A percentile compares a stretch with the other conserved stretches of the same genome.
Evolutionary conservation across 768 basidiomycete genomes (phyloP).

Genomic region (Lentinula lateritia): DNA sequence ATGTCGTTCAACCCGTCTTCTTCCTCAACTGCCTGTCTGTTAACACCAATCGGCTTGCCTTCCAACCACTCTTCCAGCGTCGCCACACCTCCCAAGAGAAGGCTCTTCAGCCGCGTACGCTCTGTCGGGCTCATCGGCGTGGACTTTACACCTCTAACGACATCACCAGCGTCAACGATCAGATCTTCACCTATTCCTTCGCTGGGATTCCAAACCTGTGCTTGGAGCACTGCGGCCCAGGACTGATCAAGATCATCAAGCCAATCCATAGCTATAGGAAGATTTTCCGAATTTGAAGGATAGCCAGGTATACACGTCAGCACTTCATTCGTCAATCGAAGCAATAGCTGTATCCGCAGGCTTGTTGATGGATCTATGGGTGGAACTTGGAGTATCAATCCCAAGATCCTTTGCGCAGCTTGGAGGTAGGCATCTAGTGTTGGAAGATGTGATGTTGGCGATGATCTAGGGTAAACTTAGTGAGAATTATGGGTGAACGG

Average conservation of each 20-base stretch:
- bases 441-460: constrained; percentile 45
- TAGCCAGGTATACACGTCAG: constrained; percentile 61
- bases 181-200: constrained; percentile 34
- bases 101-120: constrained; percentile 59
- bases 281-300: constrained; percentile 31
- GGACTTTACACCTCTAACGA: constrained; percentile 26
- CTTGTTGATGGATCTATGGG: constrained; percentile 67
- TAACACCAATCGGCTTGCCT: constrained; percentile 21
- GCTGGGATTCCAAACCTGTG: constrained; percentile 62
- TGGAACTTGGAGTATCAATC: constrained; percentile 67
- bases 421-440: constrained; percentile 58
- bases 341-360: constrained; percentile 61
- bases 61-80: constrained; percentile 67
- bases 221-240: constrained; percentile 62
- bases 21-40: constrained; percentile 30
- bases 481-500: neutral
- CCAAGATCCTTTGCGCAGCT: constrained; percentile 49
- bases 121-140: constrained; percentile 66
- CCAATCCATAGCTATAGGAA: constrained; percentile 58
- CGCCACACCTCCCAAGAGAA: constrained; percentile 55
- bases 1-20: constrained; percentile 61
- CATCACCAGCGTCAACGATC: constrained; percentile 31
- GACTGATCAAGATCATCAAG: constrained; percentile 71
- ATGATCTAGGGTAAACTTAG: constrained; percentile 27
- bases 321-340: constrained; percentile 67